Evolutionary conservation across 345 rosid species (phyloP).

Genomic region (Eucalyptus rudis): DNA sequence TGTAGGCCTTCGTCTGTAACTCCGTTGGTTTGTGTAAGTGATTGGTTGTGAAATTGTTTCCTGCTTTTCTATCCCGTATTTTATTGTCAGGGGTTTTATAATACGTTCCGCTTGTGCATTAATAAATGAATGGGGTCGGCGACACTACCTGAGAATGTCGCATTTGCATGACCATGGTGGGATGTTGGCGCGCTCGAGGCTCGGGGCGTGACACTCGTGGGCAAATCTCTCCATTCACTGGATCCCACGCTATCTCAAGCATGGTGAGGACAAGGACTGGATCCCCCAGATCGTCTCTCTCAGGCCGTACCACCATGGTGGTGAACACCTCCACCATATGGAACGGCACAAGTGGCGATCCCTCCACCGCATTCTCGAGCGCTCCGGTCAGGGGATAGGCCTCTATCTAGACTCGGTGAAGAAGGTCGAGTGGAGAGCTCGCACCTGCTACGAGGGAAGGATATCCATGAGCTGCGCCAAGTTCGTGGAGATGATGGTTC

Average conservation of each 20-base stretch:
- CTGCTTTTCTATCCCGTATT: no score
- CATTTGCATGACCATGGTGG: no score
- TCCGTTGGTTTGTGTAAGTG: no score
- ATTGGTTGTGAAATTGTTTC: no score
- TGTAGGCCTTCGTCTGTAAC: no score
- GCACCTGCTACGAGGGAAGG: conserved; percentile 56
- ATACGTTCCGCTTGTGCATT: no score
- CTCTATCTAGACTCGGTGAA: conserved; percentile 49
- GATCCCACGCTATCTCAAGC: conserved; percentile 38
- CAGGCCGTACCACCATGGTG: conserved; percentile 78
- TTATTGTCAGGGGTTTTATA: no score
- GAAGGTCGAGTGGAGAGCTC: conserved; percentile 51
- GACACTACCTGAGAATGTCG: no score
- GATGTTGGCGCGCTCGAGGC: no score
- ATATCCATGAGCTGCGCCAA: conserved; percentile 37
- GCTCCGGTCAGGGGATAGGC: conserved; percentile 31
- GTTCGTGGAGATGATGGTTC: conserved; percentile 71
- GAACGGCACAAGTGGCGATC: conserved; percentile 80
- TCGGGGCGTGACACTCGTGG: no score
- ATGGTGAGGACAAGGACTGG: conserved; percentile 57
- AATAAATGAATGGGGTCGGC: no score
- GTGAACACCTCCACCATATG: conserved; percentile 46
- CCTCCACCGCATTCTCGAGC: conserved; percentile 47
- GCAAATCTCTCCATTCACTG: conserved; percentile 34
- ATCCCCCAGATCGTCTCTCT: conserved; percentile 67